Conservation (phyloP, 176 grass and related monocot genomes). For the Carex parvula region DNA sequence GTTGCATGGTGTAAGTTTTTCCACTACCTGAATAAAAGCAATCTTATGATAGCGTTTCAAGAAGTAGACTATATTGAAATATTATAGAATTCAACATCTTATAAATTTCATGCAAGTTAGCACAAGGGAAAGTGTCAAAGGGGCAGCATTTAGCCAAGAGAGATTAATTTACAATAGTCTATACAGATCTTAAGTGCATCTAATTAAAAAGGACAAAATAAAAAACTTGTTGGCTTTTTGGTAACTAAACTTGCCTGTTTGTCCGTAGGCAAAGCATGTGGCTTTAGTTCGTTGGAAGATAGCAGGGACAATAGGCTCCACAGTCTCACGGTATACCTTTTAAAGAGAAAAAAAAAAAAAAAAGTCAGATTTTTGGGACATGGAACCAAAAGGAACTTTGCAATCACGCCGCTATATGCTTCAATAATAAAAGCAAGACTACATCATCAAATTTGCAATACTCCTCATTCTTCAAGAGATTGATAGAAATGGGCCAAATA, state of each 20-base stretch:
- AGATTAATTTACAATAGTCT: neutral
- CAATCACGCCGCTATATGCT: no score
- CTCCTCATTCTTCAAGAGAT: neutral
- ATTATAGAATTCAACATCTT: neutral
- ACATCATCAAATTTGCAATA: neutral
- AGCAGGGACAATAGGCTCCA: slow-evolving; percentile 47
- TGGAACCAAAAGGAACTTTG: neutral
- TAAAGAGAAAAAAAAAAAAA: neutral
- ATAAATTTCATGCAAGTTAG: neutral
- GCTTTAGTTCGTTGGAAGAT: slow-evolving; percentile 60
- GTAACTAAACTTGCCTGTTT: slow-evolving; percentile 40
- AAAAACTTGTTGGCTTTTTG: neutral
- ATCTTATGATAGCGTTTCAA: slow-evolving; percentile 9
- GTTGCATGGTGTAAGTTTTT: slow-evolving; percentile 57
- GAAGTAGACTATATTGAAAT: neutral
- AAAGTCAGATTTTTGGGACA: neutral
- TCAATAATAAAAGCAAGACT: neutral
- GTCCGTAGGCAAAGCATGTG: slow-evolving; percentile 62
- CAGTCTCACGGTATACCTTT: slow-evolving; percentile 54
- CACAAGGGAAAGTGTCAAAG: neutral
- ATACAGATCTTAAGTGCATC: neutral
- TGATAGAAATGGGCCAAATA: neutral
- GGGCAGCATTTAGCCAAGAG: neutral
- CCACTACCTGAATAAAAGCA: slow-evolving; percentile 43
- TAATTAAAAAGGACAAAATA: neutral